Evolutionary conservation across 805 yeast genomes (phyloP).

Genomic region (Candida sanyiensis): DNA sequence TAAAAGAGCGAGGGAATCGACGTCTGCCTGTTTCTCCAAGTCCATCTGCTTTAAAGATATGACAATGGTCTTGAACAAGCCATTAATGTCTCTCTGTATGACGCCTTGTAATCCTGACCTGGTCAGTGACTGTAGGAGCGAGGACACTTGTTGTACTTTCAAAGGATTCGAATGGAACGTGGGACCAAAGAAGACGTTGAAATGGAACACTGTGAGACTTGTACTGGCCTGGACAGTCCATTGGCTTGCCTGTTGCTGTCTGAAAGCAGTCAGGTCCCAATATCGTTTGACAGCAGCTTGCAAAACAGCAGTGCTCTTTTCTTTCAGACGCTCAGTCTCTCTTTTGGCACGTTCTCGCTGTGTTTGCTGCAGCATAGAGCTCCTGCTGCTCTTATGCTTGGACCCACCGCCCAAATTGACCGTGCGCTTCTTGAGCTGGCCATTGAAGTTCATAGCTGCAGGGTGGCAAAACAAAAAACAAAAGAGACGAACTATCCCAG

Average conservation of each 20-base stretch:
- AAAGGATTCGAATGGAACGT: conserved; percentile 14
- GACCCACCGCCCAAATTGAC: conserved; percentile 52
- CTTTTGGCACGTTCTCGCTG: conserved; percentile 61
- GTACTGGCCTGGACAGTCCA: conserved; percentile 19
- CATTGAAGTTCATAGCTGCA: conserved; percentile 50
- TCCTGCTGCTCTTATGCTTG: conserved; percentile 34
- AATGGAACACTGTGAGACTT: conserved; percentile 20
- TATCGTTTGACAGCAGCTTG: conserved; percentile 44
- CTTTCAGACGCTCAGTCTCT: conserved; percentile 46
- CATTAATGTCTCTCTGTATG: not conserved
- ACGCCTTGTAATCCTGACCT: not conserved
- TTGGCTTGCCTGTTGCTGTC: conserved; percentile 16
- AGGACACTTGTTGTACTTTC: not conserved
- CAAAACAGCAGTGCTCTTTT: conserved; percentile 42
- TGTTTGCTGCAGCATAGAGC: conserved; percentile 63
- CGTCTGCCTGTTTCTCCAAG: conserved; percentile 2
- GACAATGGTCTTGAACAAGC: conserved; percentile 10
- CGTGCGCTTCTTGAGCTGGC: conserved; percentile 52
- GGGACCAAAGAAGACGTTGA: conserved; percentile 28
- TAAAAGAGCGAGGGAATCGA: conserved; percentile 3
- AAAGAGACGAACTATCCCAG: no score
- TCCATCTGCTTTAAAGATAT: conserved; percentile 7
- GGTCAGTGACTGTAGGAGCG: not conserved
- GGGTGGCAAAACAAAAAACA: no score
- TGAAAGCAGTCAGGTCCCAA: conserved; percentile 28